These are phyloP conservation scores for Globisporangium middletonii DNA, from an alignment of 352 stramenopile species.

Conservation along the genomic window DNA sequence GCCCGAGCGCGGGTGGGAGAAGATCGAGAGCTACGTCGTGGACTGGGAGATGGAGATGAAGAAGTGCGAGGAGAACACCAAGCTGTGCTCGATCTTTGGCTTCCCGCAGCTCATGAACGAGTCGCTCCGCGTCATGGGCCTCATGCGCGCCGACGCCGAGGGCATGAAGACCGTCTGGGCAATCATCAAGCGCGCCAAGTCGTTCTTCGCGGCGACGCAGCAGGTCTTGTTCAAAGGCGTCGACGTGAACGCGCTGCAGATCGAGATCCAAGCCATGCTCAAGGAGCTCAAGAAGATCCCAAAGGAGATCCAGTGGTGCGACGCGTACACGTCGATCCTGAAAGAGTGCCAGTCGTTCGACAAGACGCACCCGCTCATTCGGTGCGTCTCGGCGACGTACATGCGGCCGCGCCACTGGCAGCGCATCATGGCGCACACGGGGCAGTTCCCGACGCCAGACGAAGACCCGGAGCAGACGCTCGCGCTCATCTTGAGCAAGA, in stretches of 20 bases:
- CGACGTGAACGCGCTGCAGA: constrained; percentile 92
- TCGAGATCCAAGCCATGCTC: constrained; percentile 90
- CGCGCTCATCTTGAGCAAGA: constrained; percentile 88
- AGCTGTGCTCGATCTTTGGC: constrained; percentile 92
- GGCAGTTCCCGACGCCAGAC: constrained; percentile 90
- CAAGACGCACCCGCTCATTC: constrained; percentile 79
- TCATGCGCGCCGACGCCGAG: constrained; percentile 81
- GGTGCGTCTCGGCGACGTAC: constrained; percentile 68
- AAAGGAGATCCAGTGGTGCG: constrained; percentile 91
- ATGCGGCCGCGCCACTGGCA: constrained; percentile 95
- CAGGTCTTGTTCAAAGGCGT: constrained; percentile 90
- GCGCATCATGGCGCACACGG: constrained; percentile 86
- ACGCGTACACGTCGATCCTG: constrained; percentile 85
- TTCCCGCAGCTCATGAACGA: constrained; percentile 93
- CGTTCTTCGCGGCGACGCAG: constrained; percentile 60
- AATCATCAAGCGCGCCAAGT: constrained; percentile 72
- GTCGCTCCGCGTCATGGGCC: constrained; percentile 79
- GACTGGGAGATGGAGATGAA: constrained; percentile 89
- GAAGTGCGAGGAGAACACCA: constrained; percentile 88
- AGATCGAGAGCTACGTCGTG: constrained; percentile 76
- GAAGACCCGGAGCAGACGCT: constrained; percentile 90
- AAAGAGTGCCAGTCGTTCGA: constrained; percentile 78
- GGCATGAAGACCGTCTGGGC: constrained; percentile 74
- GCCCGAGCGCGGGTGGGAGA: constrained; percentile 72
- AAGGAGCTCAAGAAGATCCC: constrained; percentile 93